Conservation (phyloP, 208 protist genomes). For the Leptomonas seymouri region DNA sequence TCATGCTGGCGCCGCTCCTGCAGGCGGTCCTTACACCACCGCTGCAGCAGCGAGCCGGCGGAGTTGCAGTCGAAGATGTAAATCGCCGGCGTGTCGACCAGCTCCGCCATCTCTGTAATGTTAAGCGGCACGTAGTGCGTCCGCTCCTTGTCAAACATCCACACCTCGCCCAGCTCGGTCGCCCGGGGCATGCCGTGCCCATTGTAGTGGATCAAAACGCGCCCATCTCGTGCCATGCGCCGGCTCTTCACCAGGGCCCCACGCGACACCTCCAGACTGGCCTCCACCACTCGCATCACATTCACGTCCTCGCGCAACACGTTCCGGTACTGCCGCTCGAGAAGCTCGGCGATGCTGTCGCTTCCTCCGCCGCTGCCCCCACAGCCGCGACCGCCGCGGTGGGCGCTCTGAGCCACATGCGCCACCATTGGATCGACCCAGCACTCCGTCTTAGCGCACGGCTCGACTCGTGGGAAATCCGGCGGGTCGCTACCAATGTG, state of each 20-base stretch:
- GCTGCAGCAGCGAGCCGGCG: slow-evolving; percentile 87
- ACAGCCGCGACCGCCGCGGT: slow-evolving; percentile 27
- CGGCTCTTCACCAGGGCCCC: slow-evolving; percentile 81
- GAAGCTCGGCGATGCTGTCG: slow-evolving; percentile 92
- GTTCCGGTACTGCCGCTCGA: slow-evolving; percentile 94
- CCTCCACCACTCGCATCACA: slow-evolving; percentile 92
- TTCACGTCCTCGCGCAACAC: slow-evolving; percentile 48
- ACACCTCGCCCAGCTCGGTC: slow-evolving; percentile 97
- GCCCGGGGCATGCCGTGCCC: slow-evolving; percentile 99
- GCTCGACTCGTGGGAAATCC: slow-evolving; percentile 95
- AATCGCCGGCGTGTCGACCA: slow-evolving; percentile 94
- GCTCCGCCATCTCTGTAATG: slow-evolving; percentile 95
- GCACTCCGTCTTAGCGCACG: slow-evolving; percentile 96
- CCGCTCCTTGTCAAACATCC: slow-evolving; percentile 98
- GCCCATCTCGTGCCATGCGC: slow-evolving; percentile 83
- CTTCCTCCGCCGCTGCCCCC: slow-evolving; percentile 49
- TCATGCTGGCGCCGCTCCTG: slow-evolving; percentile 86
- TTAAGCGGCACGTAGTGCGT: slow-evolving; percentile 99
- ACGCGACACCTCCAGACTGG: slow-evolving; percentile 94
- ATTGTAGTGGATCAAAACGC: slow-evolving; percentile 99
- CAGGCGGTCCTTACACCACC: slow-evolving; percentile 77
- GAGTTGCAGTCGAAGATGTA: slow-evolving; percentile 98
- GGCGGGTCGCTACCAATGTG: slow-evolving; percentile 98
- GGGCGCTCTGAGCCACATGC: slow-evolving; percentile 52
- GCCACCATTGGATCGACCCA: slow-evolving; percentile 95